Evolutionary conservation across 2,329 filamentous ascomycete species (phyloP), one percentile per base, ranked within the genome.

Genomic region (Botrytis fabae): DNA sequence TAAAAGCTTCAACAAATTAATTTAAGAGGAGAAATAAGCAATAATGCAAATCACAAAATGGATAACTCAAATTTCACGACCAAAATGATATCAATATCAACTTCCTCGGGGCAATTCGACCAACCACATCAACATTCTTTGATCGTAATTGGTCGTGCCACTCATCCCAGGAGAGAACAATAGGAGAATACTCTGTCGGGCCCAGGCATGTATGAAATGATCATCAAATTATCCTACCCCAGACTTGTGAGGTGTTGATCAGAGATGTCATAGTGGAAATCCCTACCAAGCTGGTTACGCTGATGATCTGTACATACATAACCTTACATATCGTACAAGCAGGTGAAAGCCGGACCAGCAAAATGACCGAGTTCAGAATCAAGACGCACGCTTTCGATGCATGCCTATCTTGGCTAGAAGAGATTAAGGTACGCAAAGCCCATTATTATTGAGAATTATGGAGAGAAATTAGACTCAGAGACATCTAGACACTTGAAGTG

Each of bases 181-280:
- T n/a, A 54, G 12, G 25, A 54, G 48, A 54, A 14, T 16, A 25
- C 46, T 51, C 46, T 14, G 10, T 28, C 16, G n/a, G 14, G 32
- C 32, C 32, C 32, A 32, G 32, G n/a, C n/a, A 18, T 57, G 3
- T 18, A 9, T n/a, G 18, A 18, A 48, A 25, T 35, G 42, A 48
- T 25, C 5, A 65, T 35, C 44, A 51, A 51, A 66, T 6, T 12
- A 51, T 18, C 14, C 22, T 66, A 66, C 64, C 64, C 64, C 64
- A 66, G 64, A 66, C 46, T 66, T 40, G 32, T 54, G 64, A 54
- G 14, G 54, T 66, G 46, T 22, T 66, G 64, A 66, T 66, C 64
- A 51, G 22, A 66, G 32, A 54, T 40, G 64, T 66, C 32, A 54
- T 66, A 14, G 25, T 40, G 46, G 28, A 54, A 40, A 66, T 66